Evolutionary conservation across 768 basidiomycete species (phyloP).

Genomic region (Sporobolomyces phaffii): DNA sequence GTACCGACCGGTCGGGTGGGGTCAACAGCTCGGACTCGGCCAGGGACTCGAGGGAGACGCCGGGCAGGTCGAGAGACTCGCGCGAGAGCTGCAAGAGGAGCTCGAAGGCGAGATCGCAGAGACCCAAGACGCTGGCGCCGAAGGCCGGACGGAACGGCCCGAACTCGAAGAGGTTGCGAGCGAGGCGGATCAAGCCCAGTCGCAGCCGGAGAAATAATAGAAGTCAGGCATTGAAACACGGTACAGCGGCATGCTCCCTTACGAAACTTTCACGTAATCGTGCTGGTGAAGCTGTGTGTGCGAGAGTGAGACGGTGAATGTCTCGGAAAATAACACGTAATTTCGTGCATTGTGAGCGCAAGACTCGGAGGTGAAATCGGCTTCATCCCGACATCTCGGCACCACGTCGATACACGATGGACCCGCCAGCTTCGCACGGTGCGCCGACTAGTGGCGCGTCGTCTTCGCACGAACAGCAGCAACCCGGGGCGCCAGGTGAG

Average conservation of each 20-base stretch:
- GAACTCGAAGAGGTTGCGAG: conserved; percentile 9
- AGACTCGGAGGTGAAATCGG: too few relatives aligned
- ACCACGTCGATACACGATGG: neutral
- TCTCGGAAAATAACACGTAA: too few relatives aligned
- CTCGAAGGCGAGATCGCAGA: neutral
- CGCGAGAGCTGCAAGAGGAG: conserved; percentile 24
- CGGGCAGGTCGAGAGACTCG: conserved; percentile 7
- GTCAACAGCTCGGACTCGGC: conserved; percentile 46
- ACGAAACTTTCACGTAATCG: too few relatives aligned
- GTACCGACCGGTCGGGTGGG: conserved; percentile 56
- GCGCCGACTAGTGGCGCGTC: too few relatives aligned
- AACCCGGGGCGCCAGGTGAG: too few relatives aligned
- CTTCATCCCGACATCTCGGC: too few relatives aligned
- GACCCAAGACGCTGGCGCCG: neutral
- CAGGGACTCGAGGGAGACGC: neutral
- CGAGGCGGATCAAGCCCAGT: conserved; percentile 1
- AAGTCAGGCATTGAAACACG: neutral
- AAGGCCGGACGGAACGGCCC: conserved; percentile 1
- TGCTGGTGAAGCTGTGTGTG: too few relatives aligned
- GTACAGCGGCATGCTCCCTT: too few relatives aligned
- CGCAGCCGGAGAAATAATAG: conserved; percentile 9
- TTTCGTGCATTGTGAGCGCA: too few relatives aligned
- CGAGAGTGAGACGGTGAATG: too few relatives aligned
- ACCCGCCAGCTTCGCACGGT: neutral
- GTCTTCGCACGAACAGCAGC: too few relatives aligned